Conservation (phyloP, 495 filamentous ascomycete species). For the Pseudevernia furfuracea region DNA sequence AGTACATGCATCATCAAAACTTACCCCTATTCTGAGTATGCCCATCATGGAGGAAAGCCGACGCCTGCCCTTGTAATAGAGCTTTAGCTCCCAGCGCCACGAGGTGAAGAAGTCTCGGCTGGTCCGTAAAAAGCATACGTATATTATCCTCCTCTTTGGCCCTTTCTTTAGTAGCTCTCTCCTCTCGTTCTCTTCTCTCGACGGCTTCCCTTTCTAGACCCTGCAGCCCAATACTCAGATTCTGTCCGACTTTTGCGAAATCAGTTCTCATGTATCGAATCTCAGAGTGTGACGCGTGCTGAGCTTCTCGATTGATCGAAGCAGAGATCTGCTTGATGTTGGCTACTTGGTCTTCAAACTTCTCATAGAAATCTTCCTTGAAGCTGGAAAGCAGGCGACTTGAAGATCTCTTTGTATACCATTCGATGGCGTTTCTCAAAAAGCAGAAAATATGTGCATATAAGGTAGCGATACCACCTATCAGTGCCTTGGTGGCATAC, state of each 20-base stretch:
- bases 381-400: conserved; percentile 41
- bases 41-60: not conserved
- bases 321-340: conserved; percentile 33
- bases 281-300: conserved; percentile 9
- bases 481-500: conserved; percentile 25
- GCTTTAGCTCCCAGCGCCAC: not conserved
- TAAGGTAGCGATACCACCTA: conserved; percentile 33
- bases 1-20: not conserved
- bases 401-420: conserved; percentile 37
- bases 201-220: not conserved
- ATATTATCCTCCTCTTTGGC: not conserved
- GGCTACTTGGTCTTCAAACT: conserved; percentile 35
- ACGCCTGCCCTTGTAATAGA: not conserved
- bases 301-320: conserved; percentile 21
- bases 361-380: conserved; percentile 39
- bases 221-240: not conserved
- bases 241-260: conserved; percentile 27
- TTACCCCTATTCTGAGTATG: not conserved
- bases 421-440: conserved; percentile 42
- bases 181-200: not conserved
- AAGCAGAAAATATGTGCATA: conserved; percentile 44
- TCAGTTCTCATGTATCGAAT: conserved; percentile 26
- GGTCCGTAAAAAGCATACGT: not conserved
- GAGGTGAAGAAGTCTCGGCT: not conserved
- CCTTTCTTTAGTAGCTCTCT: not conserved